A percentile compares a stretch with the other conserved stretches of the same genome.
phyloP scores from a whole-genome alignment of 192 early-diverging fungal genomes.

The Rhizophlyctis rosea region DNA sequence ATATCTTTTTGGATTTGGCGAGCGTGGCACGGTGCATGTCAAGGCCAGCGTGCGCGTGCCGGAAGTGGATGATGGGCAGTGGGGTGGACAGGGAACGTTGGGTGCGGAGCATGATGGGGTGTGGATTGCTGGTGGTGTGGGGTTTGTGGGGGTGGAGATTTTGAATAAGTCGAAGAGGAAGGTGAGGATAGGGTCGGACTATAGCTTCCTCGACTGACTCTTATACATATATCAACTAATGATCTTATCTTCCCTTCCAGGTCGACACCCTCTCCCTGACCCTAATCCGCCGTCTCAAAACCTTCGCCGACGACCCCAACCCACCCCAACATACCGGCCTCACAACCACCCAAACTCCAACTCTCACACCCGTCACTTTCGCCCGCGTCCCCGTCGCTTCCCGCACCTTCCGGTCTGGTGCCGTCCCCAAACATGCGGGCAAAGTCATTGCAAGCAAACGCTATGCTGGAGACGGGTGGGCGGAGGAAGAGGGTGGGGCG shows the following conservation, averaged over 20 bases:
- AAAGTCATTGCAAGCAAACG: background rate
- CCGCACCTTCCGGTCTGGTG: slow-evolving; percentile 8
- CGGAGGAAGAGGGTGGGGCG: slow-evolving; percentile 9
- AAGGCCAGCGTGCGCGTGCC: slow-evolving; percentile 24
- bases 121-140: slow-evolving; percentile 32
- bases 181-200: no score
- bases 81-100: background rate
- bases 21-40: slow-evolving; percentile 32
- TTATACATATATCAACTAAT: no score
- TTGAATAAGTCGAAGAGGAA: slow-evolving; percentile 29
- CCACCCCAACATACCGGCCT: background rate
- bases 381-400: slow-evolving; percentile 26
- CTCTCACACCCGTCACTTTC: slow-evolving; percentile 38
- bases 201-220: no score
- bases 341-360: background rate
- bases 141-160: slow-evolving; percentile 38
- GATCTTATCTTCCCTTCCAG: no score
- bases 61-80: background rate
- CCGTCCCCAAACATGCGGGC: background rate
- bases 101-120: background rate
- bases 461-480: slow-evolving; percentile 12
- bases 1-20: slow-evolving; percentile 28
- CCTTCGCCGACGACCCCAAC: slow-evolving; percentile 26
- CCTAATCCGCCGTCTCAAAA: slow-evolving; percentile 42
- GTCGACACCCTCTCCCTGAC: slow-evolving; percentile 28